Percentiles rank a stretch among this genome's conserved stretches.
Conservation (phyloP, 345 rosid genomes). For the Citropsis articulata region DNA sequence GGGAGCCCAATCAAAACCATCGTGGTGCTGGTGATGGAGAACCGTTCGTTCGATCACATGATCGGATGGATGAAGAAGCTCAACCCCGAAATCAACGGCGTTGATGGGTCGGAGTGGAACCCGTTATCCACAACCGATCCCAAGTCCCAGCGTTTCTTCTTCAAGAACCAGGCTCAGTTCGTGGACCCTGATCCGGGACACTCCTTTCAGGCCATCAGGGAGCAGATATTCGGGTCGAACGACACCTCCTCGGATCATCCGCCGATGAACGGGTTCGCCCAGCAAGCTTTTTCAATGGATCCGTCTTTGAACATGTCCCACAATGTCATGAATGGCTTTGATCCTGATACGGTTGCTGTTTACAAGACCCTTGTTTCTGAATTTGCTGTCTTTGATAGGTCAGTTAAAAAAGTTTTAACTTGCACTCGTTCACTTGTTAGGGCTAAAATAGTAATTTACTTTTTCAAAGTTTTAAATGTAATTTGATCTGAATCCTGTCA, state of each 20-base stretch:
- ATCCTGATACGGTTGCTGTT: slow-evolving; percentile 67
- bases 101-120: slow-evolving; percentile 65
- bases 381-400: slow-evolving; percentile 90
- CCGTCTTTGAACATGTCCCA: slow-evolving; percentile 49
- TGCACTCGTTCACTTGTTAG: not conserved
- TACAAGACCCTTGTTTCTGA: slow-evolving; percentile 77
- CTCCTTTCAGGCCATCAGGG: slow-evolving; percentile 87
- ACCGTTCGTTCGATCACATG: slow-evolving; percentile 96
- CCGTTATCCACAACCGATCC: slow-evolving; percentile 51
- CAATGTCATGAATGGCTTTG: slow-evolving; percentile 80
- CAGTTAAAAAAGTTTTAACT: too few species aligned
- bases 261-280: slow-evolving; percentile 88
- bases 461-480: too few species aligned
- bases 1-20: slow-evolving; percentile 56
- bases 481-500: too few species aligned
- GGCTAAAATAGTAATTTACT: not conserved
- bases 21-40: slow-evolving; percentile 87
- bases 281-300: slow-evolving; percentile 69
- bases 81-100: slow-evolving; percentile 85
- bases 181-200: slow-evolving; percentile 98
- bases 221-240: slow-evolving; percentile 79
- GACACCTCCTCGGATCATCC: slow-evolving; percentile 61
- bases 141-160: slow-evolving; percentile 33
- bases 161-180: slow-evolving; percentile 54
- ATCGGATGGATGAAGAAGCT: slow-evolving; percentile 95